phyloP scores from a whole-genome alignment of 2,329 filamentous ascomycete genomes.

The Beauveria varroae region DNA sequence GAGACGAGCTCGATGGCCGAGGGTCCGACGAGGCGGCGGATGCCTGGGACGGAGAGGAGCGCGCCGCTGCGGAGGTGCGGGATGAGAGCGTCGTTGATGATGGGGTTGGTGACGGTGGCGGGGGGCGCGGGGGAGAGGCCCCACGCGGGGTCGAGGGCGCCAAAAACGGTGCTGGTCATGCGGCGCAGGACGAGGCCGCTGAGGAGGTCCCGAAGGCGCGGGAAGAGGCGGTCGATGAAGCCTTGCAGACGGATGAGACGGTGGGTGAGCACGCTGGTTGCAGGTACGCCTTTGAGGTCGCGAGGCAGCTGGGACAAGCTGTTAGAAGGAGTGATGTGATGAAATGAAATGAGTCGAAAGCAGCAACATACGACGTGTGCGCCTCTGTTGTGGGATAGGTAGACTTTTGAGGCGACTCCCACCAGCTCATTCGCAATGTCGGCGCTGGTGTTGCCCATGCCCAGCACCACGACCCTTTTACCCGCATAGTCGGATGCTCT shows the following conservation, averaged over 20 bases:
- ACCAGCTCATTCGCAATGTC: slow-evolving; percentile 25
- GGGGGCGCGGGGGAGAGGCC: slow-evolving; percentile 19
- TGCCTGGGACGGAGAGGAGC: slow-evolving; percentile 24
- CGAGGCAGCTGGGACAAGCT: neutral
- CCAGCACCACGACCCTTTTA: slow-evolving; percentile 36
- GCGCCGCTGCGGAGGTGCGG: slow-evolving; percentile 29
- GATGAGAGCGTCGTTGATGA: slow-evolving; percentile 22
- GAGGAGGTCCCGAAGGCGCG: neutral
- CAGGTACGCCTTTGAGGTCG: slow-evolving; percentile 5
- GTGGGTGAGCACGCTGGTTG: slow-evolving; percentile 5
- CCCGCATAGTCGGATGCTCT: slow-evolving; percentile 27
- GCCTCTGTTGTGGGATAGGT: slow-evolving; percentile 34
- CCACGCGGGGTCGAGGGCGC: slow-evolving; percentile 16
- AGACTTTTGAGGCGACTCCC: slow-evolving; percentile 29
- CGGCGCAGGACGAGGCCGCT: neutral
- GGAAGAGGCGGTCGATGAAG: slow-evolving; percentile 2
- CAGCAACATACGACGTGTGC: slow-evolving; percentile 24
- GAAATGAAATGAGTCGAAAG: neutral
- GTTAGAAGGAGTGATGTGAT: neutral
- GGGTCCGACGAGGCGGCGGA: slow-evolving; percentile 19
- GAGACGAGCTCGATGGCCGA: slow-evolving; percentile 20
- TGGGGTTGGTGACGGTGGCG: slow-evolving; percentile 18
- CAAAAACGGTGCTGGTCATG: neutral
- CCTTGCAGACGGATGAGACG: slow-evolving; percentile 2
- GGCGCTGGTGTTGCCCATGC: slow-evolving; percentile 31